Evolutionary conservation across 2,329 filamentous ascomycete species (phyloP).

Genomic region (Colletotrichum endophyticum): DNA sequence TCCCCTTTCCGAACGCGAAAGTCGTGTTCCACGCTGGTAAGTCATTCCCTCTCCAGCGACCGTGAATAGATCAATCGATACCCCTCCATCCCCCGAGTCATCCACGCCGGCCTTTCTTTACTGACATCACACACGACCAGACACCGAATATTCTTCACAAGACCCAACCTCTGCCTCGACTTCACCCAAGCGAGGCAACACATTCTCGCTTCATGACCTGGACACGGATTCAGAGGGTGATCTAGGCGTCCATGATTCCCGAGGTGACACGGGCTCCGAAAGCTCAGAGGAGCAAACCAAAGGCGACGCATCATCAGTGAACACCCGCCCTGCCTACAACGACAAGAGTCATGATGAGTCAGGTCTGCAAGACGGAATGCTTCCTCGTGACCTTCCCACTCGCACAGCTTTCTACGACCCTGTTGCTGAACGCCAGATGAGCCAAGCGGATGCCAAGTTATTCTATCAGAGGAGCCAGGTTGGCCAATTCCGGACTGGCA

Average conservation of each 20-base stretch:
- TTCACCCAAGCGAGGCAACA: constrained; percentile 15
- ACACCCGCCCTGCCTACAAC: background rate
- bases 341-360: background rate
- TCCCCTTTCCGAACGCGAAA: background rate
- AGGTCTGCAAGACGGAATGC: constrained; percentile 57
- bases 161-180: constrained; percentile 18
- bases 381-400: constrained; percentile 64
- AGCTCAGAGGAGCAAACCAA: background rate
- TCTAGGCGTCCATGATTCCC: background rate
- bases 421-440: constrained; percentile 91
- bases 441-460: constrained; percentile 90
- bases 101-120: background rate
- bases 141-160: background rate
- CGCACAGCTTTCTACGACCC: constrained; percentile 93
- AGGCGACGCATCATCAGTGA: background rate
- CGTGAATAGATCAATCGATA: background rate
- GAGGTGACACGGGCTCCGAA: constrained; percentile 16
- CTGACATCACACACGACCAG: background rate
- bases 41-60: background rate
- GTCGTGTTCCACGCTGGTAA: constrained; percentile 17
- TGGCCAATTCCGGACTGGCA: constrained; percentile 49
- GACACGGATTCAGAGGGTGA: constrained; percentile 20
- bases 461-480: constrained; percentile 92
- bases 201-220: constrained; percentile 6
- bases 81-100: background rate